phyloP scores from a whole-genome alignment of 148 eudicot species.

The Vaccinium macrocarpon region DNA sequence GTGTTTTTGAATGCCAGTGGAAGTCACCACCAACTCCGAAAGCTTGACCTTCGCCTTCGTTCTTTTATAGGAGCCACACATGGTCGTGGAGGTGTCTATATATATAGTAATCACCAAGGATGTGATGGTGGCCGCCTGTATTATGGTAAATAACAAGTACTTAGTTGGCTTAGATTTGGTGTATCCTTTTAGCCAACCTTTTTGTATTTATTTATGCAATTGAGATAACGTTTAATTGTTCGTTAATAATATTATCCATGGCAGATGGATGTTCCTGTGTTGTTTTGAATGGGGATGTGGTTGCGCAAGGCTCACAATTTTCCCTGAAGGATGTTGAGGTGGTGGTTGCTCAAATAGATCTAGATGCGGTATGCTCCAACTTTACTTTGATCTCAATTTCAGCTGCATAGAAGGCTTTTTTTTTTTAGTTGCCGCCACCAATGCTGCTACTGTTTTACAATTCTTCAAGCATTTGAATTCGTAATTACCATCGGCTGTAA shows the following conservation, averaged over 20 bases:
- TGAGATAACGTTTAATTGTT: not conserved
- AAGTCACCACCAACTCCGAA: slow-evolving; percentile 94
- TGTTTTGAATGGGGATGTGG: slow-evolving; percentile 92
- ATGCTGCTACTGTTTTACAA: not conserved
- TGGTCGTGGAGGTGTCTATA: slow-evolving; percentile 43
- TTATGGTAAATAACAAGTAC: slow-evolving; percentile 49
- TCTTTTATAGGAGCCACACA: slow-evolving; percentile 89
- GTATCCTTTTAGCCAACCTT: not conserved
- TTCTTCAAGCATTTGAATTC: slow-evolving; percentile 1
- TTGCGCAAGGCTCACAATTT: slow-evolving; percentile 98
- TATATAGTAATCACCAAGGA: slow-evolving; percentile 86
- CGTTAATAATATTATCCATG: slow-evolving; percentile 16
- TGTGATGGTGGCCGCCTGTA: slow-evolving; percentile 95
- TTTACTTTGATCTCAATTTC: not conserved
- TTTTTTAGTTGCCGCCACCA: not conserved
- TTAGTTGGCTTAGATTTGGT: not conserved
- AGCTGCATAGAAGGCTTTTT: not conserved
- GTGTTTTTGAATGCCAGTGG: slow-evolving; percentile 87
- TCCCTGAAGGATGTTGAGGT: slow-evolving; percentile 92
- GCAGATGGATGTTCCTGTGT: slow-evolving; percentile 94
- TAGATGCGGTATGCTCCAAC: slow-evolving; percentile 73
- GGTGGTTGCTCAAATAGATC: slow-evolving; percentile 86
- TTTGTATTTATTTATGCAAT: not conserved
- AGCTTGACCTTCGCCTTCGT: slow-evolving; percentile 85
- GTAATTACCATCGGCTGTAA: not conserved